Conservation (phyloP, 352 stramenopile species). For the Phytophthora kernoviae region DNA sequence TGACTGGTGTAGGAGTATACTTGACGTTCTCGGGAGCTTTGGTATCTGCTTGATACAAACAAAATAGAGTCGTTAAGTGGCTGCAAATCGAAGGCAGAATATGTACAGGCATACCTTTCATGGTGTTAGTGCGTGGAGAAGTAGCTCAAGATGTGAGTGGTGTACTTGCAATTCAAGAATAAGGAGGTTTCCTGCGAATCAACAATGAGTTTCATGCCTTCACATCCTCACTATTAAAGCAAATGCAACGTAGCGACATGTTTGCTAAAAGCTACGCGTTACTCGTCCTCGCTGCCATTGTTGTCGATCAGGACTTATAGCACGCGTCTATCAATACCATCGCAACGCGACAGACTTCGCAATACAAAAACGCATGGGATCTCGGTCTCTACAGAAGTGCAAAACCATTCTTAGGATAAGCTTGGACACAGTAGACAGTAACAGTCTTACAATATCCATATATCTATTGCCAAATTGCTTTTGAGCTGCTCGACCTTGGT, state of each 20-base stretch:
- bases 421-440: no score
- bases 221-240: slow-evolving; percentile 2
- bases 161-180: slow-evolving; percentile 11
- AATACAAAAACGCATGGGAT: no score
- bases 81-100: neutral
- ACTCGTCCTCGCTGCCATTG: neutral
- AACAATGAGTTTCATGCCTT: neutral
- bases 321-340: no score
- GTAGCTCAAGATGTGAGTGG: neutral
- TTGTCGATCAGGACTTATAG: no score
- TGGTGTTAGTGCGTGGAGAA: slow-evolving; percentile 9
- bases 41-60: slow-evolving; percentile 18
- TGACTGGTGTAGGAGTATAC: slow-evolving; percentile 26
- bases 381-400: no score
- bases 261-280: no score
- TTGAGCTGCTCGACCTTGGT: neutral
- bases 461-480: neutral
- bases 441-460: slow-evolving; percentile 24
- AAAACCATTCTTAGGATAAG: neutral
- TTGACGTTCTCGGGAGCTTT: slow-evolving; percentile 15
- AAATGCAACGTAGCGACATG: no score
- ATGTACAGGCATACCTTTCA: slow-evolving; percentile 16
- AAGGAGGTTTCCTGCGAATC: neutral
- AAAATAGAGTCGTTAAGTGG: neutral
- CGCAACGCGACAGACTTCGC: no score